phyloP scores from a whole-genome alignment of 768 basidiomycete species.

The Kwoniella sp. region DNA sequence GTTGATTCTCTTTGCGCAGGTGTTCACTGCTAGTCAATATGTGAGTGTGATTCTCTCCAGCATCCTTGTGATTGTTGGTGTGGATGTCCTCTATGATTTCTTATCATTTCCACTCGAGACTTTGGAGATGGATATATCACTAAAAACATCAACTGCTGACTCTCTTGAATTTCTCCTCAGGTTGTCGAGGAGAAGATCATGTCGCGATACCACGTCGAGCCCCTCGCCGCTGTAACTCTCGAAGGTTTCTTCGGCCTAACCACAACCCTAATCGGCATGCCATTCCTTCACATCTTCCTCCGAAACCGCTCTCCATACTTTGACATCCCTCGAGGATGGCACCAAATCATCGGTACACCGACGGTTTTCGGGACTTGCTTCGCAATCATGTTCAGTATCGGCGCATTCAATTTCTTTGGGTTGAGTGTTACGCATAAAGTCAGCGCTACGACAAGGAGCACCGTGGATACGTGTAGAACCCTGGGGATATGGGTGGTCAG shows the following conservation, averaged over 20 bases:
- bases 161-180: too few relatives aligned
- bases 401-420: constrained; percentile 85
- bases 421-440: constrained; percentile 89
- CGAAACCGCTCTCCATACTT: constrained; percentile 62
- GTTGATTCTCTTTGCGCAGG: constrained; percentile 88
- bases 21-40: constrained; percentile 63
- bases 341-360: constrained; percentile 80
- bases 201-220: constrained; percentile 78
- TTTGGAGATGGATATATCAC: too few relatives aligned
- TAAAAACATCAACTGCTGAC: too few relatives aligned
- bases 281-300: constrained; percentile 63
- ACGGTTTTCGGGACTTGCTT: constrained; percentile 68
- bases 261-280: constrained; percentile 76
- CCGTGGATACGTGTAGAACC: constrained; percentile 94
- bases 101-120: too few relatives aligned
- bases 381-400: constrained; percentile 74
- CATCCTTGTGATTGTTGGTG: too few relatives aligned
- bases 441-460: constrained; percentile 79
- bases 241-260: constrained; percentile 89
- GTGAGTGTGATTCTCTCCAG: too few relatives aligned
- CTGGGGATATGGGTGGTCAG: constrained; percentile 90
- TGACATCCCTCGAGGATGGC: constrained; percentile 84
- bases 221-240: constrained; percentile 83
- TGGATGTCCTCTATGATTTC: too few relatives aligned
- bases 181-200: constrained; percentile 97